Evolutionary conservation across 169 alveolate genomes (phyloP).

Genomic region (Besnoitia besnoiti): DNA sequence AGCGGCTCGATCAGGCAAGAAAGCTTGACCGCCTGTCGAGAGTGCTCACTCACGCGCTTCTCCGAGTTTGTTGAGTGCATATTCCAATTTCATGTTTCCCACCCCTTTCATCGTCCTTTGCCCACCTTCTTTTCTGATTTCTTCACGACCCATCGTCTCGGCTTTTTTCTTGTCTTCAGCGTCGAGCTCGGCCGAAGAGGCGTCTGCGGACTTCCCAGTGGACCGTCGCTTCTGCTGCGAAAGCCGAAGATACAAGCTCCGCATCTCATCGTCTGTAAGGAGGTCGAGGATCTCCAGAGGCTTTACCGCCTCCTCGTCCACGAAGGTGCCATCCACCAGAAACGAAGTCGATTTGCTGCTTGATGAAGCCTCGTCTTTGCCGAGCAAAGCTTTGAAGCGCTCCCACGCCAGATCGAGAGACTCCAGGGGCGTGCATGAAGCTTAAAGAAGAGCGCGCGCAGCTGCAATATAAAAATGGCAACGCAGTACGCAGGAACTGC

Average conservation of each 20-base stretch:
- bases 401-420: conserved; percentile 62
- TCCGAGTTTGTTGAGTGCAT: too few relatives aligned
- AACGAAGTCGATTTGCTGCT: conserved; percentile 29
- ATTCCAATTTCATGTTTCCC: too few relatives aligned
- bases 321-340: conserved; percentile 39
- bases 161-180: conserved; percentile 34
- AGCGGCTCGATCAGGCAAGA: too few relatives aligned
- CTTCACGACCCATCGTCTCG: neutral
- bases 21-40: too few relatives aligned
- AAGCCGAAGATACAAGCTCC: conserved; percentile 53
- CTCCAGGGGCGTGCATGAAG: conserved; percentile 64
- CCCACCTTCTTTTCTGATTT: conserved; percentile 44
- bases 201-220: neutral
- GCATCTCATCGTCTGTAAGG: conserved; percentile 59
- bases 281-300: conserved; percentile 50
- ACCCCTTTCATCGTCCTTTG: too few relatives aligned
- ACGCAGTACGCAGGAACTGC: too few relatives aligned
- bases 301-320: conserved; percentile 32
- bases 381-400: conserved; percentile 49
- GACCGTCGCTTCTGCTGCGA: conserved; percentile 42
- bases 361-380: conserved; percentile 44
- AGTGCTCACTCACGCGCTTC: too few relatives aligned
- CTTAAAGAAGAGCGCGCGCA: conserved; percentile 44
- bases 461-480: conserved; percentile 23
- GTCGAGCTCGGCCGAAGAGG: neutral